These are phyloP conservation scores for Penicillium concentricum DNA, from an alignment of 2,329 filamentous ascomycete genomes.

Conservation along the genomic window DNA sequence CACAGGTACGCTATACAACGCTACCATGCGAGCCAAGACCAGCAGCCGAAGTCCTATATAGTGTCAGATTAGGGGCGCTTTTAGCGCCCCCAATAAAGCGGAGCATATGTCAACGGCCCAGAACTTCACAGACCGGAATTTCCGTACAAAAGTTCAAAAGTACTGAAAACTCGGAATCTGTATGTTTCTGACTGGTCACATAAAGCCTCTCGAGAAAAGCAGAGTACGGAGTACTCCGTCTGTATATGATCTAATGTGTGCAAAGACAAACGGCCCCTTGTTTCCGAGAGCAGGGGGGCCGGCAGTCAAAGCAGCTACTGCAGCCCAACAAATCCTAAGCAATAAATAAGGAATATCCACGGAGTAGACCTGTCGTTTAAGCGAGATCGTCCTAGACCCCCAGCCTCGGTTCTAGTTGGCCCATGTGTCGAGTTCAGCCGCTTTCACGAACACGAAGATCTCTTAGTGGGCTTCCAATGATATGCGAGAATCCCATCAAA, in stretches of 20 bases:
- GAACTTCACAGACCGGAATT: neutral
- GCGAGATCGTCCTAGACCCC: neutral
- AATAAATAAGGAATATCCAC: neutral
- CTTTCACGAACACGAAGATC: neutral
- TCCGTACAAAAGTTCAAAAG: neutral
- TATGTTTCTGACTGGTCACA: constrained; percentile 4
- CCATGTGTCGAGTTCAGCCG: constrained; percentile 13
- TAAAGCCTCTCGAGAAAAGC: neutral
- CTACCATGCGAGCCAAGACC: constrained; percentile 2
- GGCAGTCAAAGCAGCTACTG: neutral
- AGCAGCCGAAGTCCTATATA: neutral
- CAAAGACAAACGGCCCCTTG: neutral
- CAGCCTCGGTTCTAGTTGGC: neutral
- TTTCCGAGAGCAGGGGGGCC: neutral
- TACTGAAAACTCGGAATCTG: neutral
- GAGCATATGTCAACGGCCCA: constrained; percentile 7
- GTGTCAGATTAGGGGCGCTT: neutral
- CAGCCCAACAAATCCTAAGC: neutral
- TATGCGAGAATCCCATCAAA: neutral
- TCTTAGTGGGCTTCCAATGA: constrained; percentile 4
- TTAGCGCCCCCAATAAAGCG: constrained; percentile 6
- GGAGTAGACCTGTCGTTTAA: neutral
- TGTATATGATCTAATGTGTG: neutral
- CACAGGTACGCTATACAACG: neutral
- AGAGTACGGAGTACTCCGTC: neutral